Base-by-base conservation (phyloP, 192 early-diverging fungal species). In the Coemansia sp. region DNA sequence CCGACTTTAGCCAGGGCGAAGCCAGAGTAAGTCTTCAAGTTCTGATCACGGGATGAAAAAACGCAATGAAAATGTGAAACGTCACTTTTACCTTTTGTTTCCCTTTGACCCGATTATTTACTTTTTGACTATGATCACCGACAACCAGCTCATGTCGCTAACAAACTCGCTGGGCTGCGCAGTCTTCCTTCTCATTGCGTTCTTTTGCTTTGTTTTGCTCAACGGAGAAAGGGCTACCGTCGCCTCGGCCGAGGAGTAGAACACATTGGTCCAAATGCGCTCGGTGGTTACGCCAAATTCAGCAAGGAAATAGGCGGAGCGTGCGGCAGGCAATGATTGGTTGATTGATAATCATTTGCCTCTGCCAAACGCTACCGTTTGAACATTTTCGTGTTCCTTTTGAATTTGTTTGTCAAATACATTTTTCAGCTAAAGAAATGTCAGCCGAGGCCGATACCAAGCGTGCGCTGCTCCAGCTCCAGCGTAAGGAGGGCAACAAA, bases 1-100 rank as follows among this genome's bases (percentile, higher is more conserved):
- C 83, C 32, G 90, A 94, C 73, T 90, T 76, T 58, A 86, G 85
- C 22, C 96, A 96, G 77, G 96, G 96, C 35, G 84, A 82, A 80
- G 32, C 74, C 84, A 3, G 61, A 84, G n/a, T 83, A 93, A 60
- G 91, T 95, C n/a, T 90, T 89, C 74, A 93, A 93, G 80, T 92
- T 92, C 63, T 93, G 71, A 11, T 29, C 23, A 20, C 50, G n/a
- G 12, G 22, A 18, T 13, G 38, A 22, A 22, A 1, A 22, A 22
- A 1, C 22, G 22, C 22, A 1, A 22, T 1, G 22, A 22, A 22
- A 22, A 22, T 22, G 22, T 22, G 22, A 22, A 22, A 22, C 22
- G 22, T 22, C 22, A 22, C 22, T 22, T 22, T 22, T 64, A 14
- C 57, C 22, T 22, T 22, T 22, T 64, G 19, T 60, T 76, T 3